Conservation (phyloP, 148 eudicot genomes). For the Camellia japonica region DNA sequence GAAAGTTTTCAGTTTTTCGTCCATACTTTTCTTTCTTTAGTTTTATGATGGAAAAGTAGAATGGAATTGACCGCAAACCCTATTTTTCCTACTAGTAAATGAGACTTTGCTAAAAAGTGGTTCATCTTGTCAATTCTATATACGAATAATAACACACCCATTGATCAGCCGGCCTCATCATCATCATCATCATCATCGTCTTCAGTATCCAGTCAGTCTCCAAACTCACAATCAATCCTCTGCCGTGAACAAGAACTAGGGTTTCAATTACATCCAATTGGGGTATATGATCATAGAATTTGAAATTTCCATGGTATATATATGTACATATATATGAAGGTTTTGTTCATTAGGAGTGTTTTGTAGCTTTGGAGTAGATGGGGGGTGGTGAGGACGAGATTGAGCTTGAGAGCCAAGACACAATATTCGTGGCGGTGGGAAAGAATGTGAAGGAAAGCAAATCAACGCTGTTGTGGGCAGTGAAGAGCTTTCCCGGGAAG, state of each 20-base stretch:
- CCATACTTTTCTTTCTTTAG: not conserved
- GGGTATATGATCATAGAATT: not conserved
- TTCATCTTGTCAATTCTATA: too few relatives aligned
- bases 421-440: conserved; percentile 83
- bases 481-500: conserved; percentile 44
- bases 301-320: not conserved
- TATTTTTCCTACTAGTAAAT: too few relatives aligned
- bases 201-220: not conserved
- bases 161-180: too few relatives aligned
- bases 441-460: conserved; percentile 61
- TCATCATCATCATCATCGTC: too few relatives aligned
- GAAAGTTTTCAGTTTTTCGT: not conserved
- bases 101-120: too few relatives aligned
- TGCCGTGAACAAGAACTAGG: not conserved
- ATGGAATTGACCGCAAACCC: too few relatives aligned
- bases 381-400: conserved; percentile 49
- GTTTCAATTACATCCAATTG: not conserved
- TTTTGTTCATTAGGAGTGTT: not conserved
- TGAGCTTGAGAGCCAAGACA: conserved; percentile 15
- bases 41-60: too few relatives aligned
- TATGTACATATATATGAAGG: not conserved
- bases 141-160: too few relatives aligned
- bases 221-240: conserved; percentile 12
- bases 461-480: conserved; percentile 61
- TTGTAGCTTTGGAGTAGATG: conserved; percentile 15